phyloP scores from a whole-genome alignment of 331 rosid genomes.

The Quercus lobata region DNA sequence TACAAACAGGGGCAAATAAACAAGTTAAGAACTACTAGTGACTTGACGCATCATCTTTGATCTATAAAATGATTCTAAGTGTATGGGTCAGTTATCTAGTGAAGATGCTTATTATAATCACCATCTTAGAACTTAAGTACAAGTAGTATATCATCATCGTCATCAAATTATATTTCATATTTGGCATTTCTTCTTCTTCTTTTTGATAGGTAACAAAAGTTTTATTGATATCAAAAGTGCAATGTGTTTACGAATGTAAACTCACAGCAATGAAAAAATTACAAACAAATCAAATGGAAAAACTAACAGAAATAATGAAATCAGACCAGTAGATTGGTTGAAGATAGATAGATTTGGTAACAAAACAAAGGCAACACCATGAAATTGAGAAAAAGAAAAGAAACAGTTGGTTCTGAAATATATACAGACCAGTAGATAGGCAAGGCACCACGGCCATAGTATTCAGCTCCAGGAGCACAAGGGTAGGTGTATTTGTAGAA shows the following conservation, averaged over 20 bases:
- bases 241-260: too few species aligned
- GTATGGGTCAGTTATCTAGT: neutral
- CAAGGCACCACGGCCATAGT: constrained; percentile 95
- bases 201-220: too few species aligned
- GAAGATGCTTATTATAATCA: neutral
- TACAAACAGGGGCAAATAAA: too few species aligned
- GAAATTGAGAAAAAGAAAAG: neutral
- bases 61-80: neutral
- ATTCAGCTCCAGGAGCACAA: constrained; percentile 80
- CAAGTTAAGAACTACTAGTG: too few species aligned
- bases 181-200: neutral
- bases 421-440: constrained; percentile 79
- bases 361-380: neutral
- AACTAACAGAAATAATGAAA: too few species aligned
- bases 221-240: too few species aligned
- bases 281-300: too few species aligned
- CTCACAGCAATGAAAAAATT: too few species aligned
- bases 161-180: neutral
- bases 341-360: neutral
- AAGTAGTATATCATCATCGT: neutral
- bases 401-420: neutral
- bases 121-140: neutral
- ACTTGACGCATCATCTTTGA: neutral
- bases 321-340: neutral
- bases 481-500: constrained; percentile 74